Conservation (phyloP, 148 eudicot species). For the Rhododendron simsii region DNA sequence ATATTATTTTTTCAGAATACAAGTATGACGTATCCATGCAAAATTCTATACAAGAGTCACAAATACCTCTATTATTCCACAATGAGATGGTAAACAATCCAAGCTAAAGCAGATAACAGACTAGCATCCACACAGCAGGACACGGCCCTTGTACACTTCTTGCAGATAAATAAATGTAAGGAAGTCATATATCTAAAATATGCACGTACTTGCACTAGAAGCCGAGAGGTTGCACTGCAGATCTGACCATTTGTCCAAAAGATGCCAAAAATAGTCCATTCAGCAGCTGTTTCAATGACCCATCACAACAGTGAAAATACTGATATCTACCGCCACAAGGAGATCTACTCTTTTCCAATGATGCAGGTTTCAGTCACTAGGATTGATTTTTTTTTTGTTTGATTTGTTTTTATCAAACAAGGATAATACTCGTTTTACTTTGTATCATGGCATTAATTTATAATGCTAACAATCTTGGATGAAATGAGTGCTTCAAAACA, state of each 20-base stretch:
- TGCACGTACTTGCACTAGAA: constrained; percentile 73
- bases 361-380: background rate
- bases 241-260: constrained; percentile 99
- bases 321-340: background rate
- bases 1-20: background rate
- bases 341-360: background rate
- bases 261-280: constrained; percentile 92
- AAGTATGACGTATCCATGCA: background rate
- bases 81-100: background rate
- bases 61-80: background rate
- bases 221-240: constrained; percentile 97
- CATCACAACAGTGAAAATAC: background rate
- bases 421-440: background rate
- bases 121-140: background rate
- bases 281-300: constrained; percentile 64
- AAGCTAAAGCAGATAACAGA: background rate
- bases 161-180: background rate
- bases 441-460: background rate
- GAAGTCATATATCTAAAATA: background rate
- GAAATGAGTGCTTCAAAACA: background rate
- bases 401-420: constrained; percentile 2
- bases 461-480: background rate
- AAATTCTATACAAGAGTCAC: background rate
- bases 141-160: background rate
- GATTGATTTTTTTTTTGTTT: background rate